Percentiles rank a stretch among this genome's conserved stretches.
Evolutionary conservation across 495 filamentous ascomycete species (phyloP).

Genomic region (Penicillium arizonense): DNA sequence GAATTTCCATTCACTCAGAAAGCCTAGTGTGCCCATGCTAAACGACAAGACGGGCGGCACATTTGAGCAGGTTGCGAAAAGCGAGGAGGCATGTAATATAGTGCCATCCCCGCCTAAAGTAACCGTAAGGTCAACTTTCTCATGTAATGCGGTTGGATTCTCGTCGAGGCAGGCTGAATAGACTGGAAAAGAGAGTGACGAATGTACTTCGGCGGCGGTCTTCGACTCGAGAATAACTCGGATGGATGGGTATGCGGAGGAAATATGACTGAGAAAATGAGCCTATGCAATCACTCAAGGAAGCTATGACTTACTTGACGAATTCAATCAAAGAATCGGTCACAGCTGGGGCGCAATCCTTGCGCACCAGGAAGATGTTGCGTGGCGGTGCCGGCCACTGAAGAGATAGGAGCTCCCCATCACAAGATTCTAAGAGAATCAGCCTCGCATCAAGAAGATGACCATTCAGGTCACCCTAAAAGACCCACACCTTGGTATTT

Average conservation of each 20-base stretch:
- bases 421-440: conserved; percentile 44
- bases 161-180: conserved; percentile 50
- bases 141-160: conserved; percentile 40
- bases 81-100: conserved; percentile 84
- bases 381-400: conserved; percentile 87
- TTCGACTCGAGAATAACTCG: conserved; percentile 80
- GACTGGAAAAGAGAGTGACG: conserved; percentile 72
- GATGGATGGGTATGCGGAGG: conserved; percentile 73
- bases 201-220: conserved; percentile 70
- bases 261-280: conserved; percentile 60
- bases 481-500: conserved; percentile 51
- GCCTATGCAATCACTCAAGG: background rate
- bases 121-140: conserved; percentile 82
- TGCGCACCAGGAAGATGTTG: conserved; percentile 88
- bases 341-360: conserved; percentile 69
- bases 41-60: conserved; percentile 94
- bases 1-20: conserved; percentile 96
- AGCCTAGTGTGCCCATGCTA: conserved; percentile 94
- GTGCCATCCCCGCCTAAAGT: conserved; percentile 96
- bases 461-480: background rate
- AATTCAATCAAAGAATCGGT: conserved; percentile 74
- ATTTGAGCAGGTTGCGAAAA: conserved; percentile 77
- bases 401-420: conserved; percentile 70
- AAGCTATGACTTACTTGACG: conserved; percentile 51
- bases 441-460: background rate